phyloP scores from a whole-genome alignment of 768 basidiomycete species.

The Lactarius evosmus region DNA sequence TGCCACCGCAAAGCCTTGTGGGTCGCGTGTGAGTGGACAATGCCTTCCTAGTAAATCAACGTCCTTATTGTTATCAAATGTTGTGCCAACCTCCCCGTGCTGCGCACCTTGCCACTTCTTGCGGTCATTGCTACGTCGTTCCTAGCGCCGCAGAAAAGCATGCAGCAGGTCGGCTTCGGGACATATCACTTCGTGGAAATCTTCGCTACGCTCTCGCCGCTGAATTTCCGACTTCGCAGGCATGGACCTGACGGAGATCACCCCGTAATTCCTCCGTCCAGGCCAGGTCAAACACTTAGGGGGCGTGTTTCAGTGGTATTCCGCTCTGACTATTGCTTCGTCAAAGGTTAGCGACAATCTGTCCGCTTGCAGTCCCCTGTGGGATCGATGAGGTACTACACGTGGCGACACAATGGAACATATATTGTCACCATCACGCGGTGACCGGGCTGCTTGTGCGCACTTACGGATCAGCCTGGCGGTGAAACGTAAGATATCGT shows the following conservation, averaged over 20 bases:
- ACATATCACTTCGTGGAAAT: not conserved
- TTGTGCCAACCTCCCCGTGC: not conserved
- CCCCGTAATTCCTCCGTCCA: constrained; percentile 11
- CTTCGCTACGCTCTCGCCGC: not conserved
- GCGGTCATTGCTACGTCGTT: not conserved
- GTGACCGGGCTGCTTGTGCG: constrained; percentile 6
- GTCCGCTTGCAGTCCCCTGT: constrained; percentile 16
- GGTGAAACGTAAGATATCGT: constrained; percentile 13
- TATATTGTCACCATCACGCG: constrained; percentile 15
- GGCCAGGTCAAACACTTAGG: not conserved
- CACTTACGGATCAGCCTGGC: not conserved
- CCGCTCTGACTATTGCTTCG: constrained; percentile 14
- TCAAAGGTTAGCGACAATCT: constrained; percentile 17
- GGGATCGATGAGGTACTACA: constrained; percentile 16
- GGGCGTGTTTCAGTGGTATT: not conserved
- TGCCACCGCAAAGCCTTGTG: not conserved
- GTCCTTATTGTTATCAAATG: not conserved
- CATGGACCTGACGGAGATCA: not conserved
- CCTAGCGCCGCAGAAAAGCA: not conserved
- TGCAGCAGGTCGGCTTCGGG: not conserved
- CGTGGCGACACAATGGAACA: constrained; percentile 18
- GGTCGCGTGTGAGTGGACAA: not conserved
- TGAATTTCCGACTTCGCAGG: not conserved
- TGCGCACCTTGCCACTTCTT: not conserved
- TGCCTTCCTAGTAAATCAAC: not conserved